Evolutionary conservation across 768 basidiomycete genomes (phyloP).

Genomic region (Rhodotorula kratochvilovae): DNA sequence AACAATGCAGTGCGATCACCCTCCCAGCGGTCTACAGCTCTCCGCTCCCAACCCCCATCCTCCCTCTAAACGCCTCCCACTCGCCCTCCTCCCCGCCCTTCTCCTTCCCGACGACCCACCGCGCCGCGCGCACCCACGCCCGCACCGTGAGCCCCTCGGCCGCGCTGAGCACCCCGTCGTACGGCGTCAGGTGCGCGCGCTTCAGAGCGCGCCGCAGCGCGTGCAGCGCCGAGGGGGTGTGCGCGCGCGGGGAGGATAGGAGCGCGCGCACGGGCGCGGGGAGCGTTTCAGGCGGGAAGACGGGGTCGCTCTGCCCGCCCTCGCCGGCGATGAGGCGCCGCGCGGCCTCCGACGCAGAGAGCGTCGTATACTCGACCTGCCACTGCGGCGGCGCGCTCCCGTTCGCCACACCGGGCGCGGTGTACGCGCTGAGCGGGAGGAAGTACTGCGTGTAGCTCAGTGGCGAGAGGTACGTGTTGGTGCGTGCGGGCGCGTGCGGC

Average conservation of each 20-base stretch:
- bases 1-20: not conserved
- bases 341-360: not conserved
- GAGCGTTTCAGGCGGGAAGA: slow-evolving; percentile 41
- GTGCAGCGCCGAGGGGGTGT: slow-evolving; percentile 51
- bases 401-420: not conserved
- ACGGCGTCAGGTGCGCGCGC: slow-evolving; percentile 58
- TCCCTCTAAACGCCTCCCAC: slow-evolving; percentile 61
- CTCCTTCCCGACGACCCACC: slow-evolving; percentile 53
- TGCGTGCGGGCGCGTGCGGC: slow-evolving; percentile 63
- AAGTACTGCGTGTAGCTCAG: slow-evolving; percentile 79
- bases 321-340: slow-evolving; percentile 1
- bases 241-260: slow-evolving; percentile 58
- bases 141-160: slow-evolving; percentile 69
- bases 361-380: slow-evolving; percentile 57
- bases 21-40: slow-evolving; percentile 15
- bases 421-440: slow-evolving; percentile 2
- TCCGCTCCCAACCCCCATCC: slow-evolving; percentile 65
- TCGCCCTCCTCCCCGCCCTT: slow-evolving; percentile 62
- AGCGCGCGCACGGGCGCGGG: slow-evolving; percentile 27
- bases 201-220: slow-evolving; percentile 48
- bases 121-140: slow-evolving; percentile 67
- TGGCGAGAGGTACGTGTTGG: slow-evolving; percentile 65
- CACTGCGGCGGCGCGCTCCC: slow-evolving; percentile 54
- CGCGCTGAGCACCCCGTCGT: slow-evolving; percentile 51
- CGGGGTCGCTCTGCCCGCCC: slow-evolving; percentile 32